Evolutionary conservation across 164 flowering plant species (phyloP).

Genomic region (Hamamelis virginiana): DNA sequence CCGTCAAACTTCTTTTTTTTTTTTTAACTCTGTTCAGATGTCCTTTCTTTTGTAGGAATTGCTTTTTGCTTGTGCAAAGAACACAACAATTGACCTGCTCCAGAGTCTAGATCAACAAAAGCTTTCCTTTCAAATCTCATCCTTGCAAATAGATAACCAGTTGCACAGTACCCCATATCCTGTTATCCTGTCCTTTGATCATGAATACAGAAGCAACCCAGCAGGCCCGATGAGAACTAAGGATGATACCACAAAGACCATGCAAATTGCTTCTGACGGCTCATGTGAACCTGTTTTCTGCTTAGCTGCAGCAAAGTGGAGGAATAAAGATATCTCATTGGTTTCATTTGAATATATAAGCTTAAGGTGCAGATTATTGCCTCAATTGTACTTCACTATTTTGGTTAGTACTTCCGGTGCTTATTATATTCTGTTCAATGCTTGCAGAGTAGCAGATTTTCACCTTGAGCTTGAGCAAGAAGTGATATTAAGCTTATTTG

Average conservation of each 20-base stretch:
- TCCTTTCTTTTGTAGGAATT: slow-evolving; percentile 60
- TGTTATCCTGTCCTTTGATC: slow-evolving; percentile 74
- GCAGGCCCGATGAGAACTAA: slow-evolving; percentile 28
- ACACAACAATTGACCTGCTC: slow-evolving; percentile 47
- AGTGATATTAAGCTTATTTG: slow-evolving; percentile 58
- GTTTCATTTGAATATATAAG: slow-evolving; percentile 76
- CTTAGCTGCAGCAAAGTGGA: slow-evolving; percentile 74
- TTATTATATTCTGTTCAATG: slow-evolving; percentile 19
- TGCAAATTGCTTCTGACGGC: slow-evolving; percentile 30
- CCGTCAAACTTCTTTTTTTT: background rate
- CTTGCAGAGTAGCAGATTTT: slow-evolving; percentile 75
- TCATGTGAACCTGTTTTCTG: slow-evolving; percentile 59
- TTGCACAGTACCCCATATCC: slow-evolving; percentile 70
- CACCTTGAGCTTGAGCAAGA: slow-evolving; percentile 87
- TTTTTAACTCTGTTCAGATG: background rate
- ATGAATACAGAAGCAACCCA: slow-evolving; percentile 36
- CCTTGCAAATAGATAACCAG: slow-evolving; percentile 91
- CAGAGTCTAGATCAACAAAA: slow-evolving; percentile 80
- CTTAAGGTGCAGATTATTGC: slow-evolving; percentile 50
- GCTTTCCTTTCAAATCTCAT: slow-evolving; percentile 57
- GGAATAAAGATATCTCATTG: slow-evolving; percentile 62
- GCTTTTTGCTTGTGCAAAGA: slow-evolving; percentile 74
- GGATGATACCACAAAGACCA: slow-evolving; percentile 30
- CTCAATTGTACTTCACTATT: background rate
- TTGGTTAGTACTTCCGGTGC: background rate